Percentiles rank a stretch among this genome's conserved stretches.
Conservation (phyloP, 345 rosid species). For the Dipteronia sinensis region DNA sequence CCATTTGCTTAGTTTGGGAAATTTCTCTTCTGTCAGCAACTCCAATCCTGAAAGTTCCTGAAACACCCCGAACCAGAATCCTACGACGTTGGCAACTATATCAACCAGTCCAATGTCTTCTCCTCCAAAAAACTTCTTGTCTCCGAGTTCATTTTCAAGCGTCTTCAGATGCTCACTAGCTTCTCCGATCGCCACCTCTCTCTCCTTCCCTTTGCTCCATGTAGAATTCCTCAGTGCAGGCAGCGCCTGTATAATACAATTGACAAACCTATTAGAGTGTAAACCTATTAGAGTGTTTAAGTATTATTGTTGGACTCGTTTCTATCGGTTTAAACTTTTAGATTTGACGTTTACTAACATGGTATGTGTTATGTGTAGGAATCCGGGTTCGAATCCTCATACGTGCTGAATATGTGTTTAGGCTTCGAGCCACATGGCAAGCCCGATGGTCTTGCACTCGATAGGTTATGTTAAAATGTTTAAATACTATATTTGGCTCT, state of each 20-base stretch:
- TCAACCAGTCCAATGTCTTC: conserved; percentile 62
- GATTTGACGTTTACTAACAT: no score
- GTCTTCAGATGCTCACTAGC: conserved; percentile 37
- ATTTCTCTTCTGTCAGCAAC: conserved; percentile 46
- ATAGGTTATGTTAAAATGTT: no score
- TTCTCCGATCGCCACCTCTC: conserved; percentile 41
- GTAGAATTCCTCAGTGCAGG: conserved; percentile 36
- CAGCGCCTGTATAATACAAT: conserved; percentile 27
- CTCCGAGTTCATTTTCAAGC: conserved; percentile 56
- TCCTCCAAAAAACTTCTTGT: conserved; percentile 63
- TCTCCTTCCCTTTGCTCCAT: conserved; percentile 32
- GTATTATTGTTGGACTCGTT: no score
- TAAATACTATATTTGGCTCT: no score
- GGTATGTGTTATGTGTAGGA: no score
- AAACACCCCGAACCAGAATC: conserved; percentile 40
- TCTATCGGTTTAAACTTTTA: no score
- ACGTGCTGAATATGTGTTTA: no score
- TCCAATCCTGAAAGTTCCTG: conserved; percentile 46
- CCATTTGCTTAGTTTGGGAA: conserved; percentile 48
- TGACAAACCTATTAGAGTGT: no score
- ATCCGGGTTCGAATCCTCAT: no score
- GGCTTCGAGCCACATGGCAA: no score
- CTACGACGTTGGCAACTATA: conserved; percentile 44
- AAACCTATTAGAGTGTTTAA: no score
- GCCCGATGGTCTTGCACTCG: no score